phyloP scores from a whole-genome alignment of 2,329 filamentous ascomycete species.

The Clonostachys chloroleuca region DNA sequence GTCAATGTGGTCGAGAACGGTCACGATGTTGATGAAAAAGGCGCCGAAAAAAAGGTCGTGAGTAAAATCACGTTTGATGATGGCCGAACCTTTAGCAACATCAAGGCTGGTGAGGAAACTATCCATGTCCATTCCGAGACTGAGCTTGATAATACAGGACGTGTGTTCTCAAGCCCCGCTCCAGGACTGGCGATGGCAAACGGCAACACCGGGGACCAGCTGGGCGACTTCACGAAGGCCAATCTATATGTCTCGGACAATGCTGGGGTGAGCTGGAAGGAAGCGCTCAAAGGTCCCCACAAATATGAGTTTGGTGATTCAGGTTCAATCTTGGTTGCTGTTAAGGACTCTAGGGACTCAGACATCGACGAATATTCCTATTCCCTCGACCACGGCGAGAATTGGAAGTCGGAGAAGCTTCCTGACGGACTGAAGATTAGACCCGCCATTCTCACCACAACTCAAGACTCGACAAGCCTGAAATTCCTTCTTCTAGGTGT shows the following conservation, averaged over 20 bases:
- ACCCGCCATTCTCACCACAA: slow-evolving; percentile 76
- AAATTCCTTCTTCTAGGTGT: slow-evolving; percentile 81
- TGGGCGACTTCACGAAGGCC: slow-evolving; percentile 68
- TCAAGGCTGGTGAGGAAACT: slow-evolving; percentile 64
- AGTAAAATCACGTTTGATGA: slow-evolving; percentile 94
- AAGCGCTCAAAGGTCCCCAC: slow-evolving; percentile 74
- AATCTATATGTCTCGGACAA: slow-evolving; percentile 87
- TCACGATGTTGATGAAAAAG: slow-evolving; percentile 60
- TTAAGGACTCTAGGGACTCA: slow-evolving; percentile 67
- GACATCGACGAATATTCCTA: slow-evolving; percentile 59
- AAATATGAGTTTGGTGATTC: slow-evolving; percentile 97
- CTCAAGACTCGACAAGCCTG: slow-evolving; percentile 85
- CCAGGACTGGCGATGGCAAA: slow-evolving; percentile 92
- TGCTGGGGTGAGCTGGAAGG: slow-evolving; percentile 80
- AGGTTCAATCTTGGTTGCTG: slow-evolving; percentile 80
- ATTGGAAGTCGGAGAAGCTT: slow-evolving; percentile 71
- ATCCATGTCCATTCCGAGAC: slow-evolving; percentile 94
- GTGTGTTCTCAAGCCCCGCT: slow-evolving; percentile 89
- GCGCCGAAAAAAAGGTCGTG: slow-evolving; percentile 61
- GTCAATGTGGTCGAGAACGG: slow-evolving; percentile 88
- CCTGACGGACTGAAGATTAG: slow-evolving; percentile 62
- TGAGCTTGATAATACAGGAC: slow-evolving; percentile 73
- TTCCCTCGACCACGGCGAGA: slow-evolving; percentile 84
- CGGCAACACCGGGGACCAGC: slow-evolving; percentile 77
- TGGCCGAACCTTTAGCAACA: slow-evolving; percentile 74